Evolutionary conservation across 2,329 filamentous ascomycete species (phyloP).

Genomic region (Colletotrichum abscissum): DNA sequence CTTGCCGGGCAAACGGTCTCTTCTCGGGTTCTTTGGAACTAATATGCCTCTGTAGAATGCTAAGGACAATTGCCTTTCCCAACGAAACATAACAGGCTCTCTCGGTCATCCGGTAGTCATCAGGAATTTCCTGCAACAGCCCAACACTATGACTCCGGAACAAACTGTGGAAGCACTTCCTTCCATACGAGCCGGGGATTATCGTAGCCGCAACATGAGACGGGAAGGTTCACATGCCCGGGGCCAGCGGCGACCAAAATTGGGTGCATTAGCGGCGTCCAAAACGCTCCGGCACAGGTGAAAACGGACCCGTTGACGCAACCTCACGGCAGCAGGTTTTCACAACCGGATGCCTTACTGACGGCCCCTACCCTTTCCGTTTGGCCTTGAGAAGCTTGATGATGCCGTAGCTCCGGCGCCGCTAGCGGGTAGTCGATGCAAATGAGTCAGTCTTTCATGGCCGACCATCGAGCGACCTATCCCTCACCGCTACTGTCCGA

Average conservation of each 20-base stretch:
- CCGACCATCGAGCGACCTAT: constrained; percentile 10
- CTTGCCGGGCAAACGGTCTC: constrained; percentile 10
- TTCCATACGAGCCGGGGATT: background rate
- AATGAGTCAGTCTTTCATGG: constrained; percentile 31
- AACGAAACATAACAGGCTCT: constrained; percentile 8
- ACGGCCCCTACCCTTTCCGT: background rate
- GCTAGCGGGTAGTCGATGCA: constrained; percentile 18
- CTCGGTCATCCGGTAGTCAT: constrained; percentile 10
- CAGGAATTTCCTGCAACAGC: background rate
- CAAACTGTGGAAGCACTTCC: background rate
- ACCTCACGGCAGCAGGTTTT: background rate
- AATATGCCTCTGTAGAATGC: background rate
- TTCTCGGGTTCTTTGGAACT: constrained; percentile 7
- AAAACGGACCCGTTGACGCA: background rate
- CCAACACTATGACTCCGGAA: background rate
- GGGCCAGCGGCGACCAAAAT: constrained; percentile 18
- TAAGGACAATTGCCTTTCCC: constrained; percentile 7
- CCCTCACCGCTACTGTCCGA: constrained; percentile 27
- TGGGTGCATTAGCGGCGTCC: constrained; percentile 25
- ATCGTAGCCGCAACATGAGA: background rate
- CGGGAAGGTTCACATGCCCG: constrained; percentile 9
- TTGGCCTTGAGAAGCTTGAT: background rate
- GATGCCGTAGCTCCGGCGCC: constrained; percentile 22
- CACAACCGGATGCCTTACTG: background rate
- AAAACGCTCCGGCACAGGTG: constrained; percentile 7